A percentile compares a stretch with the other conserved stretches of the same genome.
These are phyloP conservation scores for Sugiyamaella lignohabitans DNA, from an alignment of 805 yeast species.

Conservation along the genomic window DNA sequence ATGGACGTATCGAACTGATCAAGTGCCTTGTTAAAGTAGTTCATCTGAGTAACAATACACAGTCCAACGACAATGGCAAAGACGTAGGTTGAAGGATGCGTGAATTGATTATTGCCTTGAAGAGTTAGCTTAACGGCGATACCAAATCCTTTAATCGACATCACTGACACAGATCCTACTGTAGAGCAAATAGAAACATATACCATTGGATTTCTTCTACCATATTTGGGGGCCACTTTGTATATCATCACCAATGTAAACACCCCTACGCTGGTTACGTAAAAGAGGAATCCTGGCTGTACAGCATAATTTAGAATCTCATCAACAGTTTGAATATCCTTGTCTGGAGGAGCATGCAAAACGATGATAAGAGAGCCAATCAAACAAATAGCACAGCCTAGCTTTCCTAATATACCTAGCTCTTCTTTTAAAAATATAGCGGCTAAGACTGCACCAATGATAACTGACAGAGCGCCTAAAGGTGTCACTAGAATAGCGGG, in stretches of 20 bases:
- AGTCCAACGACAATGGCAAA: slow-evolving; percentile 70
- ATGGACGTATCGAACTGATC: slow-evolving; percentile 91
- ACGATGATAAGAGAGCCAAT: slow-evolving; percentile 85
- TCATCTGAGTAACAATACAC: slow-evolving; percentile 88
- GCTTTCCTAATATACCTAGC: slow-evolving; percentile 76
- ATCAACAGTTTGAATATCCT: slow-evolving; percentile 80
- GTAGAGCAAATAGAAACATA: slow-evolving; percentile 84
- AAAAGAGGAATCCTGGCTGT: slow-evolving; percentile 63
- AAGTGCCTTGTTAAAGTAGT: slow-evolving; percentile 85
- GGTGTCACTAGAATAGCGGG: slow-evolving; percentile 92
- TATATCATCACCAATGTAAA: slow-evolving; percentile 76
- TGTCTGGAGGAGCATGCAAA: slow-evolving; percentile 91
- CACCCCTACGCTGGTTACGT: slow-evolving; percentile 53
- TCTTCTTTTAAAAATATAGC: slow-evolving; percentile 80
- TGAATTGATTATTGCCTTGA: slow-evolving; percentile 80
- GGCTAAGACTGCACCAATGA: slow-evolving; percentile 87
- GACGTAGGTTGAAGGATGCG: slow-evolving; percentile 76
- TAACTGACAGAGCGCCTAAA: slow-evolving; percentile 81
- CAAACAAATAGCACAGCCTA: slow-evolving; percentile 89
- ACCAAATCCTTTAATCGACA: slow-evolving; percentile 90
- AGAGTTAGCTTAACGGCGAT: slow-evolving; percentile 81
- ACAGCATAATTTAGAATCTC: slow-evolving; percentile 77
- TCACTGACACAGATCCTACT: slow-evolving; percentile 85
- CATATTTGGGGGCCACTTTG: slow-evolving; percentile 74
- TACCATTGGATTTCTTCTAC: slow-evolving; percentile 77